phyloP scores from a whole-genome alignment of 2,329 filamentous ascomycete genomes.

The Tricladium varicosporioides region DNA sequence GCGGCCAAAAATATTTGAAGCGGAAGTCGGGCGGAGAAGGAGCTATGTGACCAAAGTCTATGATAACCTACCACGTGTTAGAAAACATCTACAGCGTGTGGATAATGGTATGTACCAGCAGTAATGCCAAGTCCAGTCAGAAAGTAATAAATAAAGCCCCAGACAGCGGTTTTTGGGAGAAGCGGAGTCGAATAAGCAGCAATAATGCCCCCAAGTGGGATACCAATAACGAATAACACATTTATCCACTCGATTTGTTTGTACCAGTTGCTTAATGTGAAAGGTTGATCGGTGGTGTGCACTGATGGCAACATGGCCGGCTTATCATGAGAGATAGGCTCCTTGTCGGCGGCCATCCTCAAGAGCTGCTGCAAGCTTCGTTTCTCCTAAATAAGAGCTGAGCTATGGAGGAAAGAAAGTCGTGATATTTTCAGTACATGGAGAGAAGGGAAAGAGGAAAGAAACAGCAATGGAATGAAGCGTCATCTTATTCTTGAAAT shows the following conservation, averaged over 20 bases:
- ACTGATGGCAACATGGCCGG: not conserved
- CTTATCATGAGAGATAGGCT: not conserved
- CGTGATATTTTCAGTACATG: not conserved
- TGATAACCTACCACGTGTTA: conserved; percentile 59
- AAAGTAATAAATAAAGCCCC: conserved; percentile 77
- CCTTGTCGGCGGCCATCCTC: not conserved
- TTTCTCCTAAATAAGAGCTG: not conserved
- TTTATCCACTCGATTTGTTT: conserved; percentile 96
- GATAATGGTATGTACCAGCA: conserved; percentile 52
- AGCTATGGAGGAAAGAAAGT: not conserved
- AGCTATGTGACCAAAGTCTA: conserved; percentile 82
- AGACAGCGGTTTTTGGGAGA: conserved; percentile 67
- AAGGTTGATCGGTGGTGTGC: conserved; percentile 79
- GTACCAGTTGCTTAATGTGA: conserved; percentile 82
- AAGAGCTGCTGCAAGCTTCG: not conserved
- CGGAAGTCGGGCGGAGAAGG: conserved; percentile 74
- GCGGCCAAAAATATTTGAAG: conserved; percentile 81
- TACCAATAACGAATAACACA: conserved; percentile 72
- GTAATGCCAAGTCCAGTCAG: conserved; percentile 79
- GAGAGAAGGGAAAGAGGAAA: not conserved
- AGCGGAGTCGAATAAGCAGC: conserved; percentile 77
- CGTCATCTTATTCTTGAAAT: not conserved
- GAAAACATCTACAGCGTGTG: not conserved
- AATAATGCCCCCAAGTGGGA: conserved; percentile 72
- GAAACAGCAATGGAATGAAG: not conserved